Percentiles rank a stretch among this genome's conserved stretches.
phyloP scores from a whole-genome alignment of 371 early-diverging fungal species.

The Phascolomyces articulosus region DNA sequence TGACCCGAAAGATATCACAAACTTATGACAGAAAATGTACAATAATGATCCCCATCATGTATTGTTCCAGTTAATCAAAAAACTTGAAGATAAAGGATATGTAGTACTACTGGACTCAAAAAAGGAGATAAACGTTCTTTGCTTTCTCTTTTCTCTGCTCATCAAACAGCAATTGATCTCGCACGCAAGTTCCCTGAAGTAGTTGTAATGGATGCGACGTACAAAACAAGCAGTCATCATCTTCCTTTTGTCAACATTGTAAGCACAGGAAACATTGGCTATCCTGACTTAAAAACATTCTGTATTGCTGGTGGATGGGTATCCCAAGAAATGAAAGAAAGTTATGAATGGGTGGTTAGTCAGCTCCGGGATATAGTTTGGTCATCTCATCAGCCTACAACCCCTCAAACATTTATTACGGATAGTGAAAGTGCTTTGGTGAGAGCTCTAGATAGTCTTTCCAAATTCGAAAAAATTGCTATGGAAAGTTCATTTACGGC shows the following conservation, averaged over 20 bases:
- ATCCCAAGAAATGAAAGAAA: neutral
- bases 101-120: neutral
- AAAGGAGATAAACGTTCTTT: neutral
- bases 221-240: conserved; percentile 5
- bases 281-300: conserved; percentile 8
- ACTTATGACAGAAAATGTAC: no score
- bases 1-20: neutral
- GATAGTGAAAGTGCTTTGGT: conserved; percentile 3
- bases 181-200: conserved; percentile 6
- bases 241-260: conserved; percentile 5
- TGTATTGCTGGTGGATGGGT: conserved; percentile 11
- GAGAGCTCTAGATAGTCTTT: conserved; percentile 4
- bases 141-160: conserved; percentile 8
- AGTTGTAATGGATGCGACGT: conserved; percentile 15
- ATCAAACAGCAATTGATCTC: neutral
- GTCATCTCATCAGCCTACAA: neutral
- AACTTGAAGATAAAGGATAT: neutral
- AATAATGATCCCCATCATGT: no score
- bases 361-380: neutral
- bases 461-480: neutral
- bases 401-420: neutral
- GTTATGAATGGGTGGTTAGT: conserved; percentile 6
- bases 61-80: neutral
- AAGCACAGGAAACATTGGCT: conserved; percentile 9
- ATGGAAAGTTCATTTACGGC: conserved; percentile 4